Evolutionary conservation across 148 eudicot genomes (phyloP).

Genomic region (Hydrangea macrophylla): DNA sequence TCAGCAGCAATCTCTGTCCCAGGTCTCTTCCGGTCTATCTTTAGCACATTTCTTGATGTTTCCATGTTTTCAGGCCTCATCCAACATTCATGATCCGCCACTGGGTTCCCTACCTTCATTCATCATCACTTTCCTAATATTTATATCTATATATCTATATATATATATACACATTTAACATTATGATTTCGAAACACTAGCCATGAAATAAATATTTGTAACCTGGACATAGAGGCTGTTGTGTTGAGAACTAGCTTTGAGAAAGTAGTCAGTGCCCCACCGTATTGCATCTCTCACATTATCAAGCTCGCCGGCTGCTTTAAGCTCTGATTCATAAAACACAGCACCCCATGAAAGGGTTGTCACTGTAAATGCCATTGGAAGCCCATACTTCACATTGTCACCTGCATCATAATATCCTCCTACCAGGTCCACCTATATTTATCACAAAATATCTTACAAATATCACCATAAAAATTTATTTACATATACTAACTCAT

Average conservation of each 20-base stretch:
- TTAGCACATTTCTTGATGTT: slow-evolving; percentile 49
- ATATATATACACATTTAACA: neutral
- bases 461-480: neutral
- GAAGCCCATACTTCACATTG: slow-evolving; percentile 84
- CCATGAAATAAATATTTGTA: too few species aligned
- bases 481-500: neutral
- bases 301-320: slow-evolving; percentile 49
- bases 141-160: neutral
- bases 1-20: slow-evolving; percentile 97
- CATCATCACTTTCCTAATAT: too few species aligned
- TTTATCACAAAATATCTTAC: neutral
- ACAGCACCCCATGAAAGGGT: slow-evolving; percentile 71
- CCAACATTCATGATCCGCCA: slow-evolving; percentile 75
- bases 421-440: slow-evolving; percentile 81
- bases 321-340: slow-evolving; percentile 43
- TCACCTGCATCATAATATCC: slow-evolving; percentile 98
- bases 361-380: slow-evolving; percentile 88
- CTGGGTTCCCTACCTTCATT: slow-evolving; percentile 67
- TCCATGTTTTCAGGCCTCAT: slow-evolving; percentile 76
- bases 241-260: slow-evolving; percentile 48
- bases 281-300: slow-evolving; percentile 50
- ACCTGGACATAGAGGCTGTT: slow-evolving; percentile 67
- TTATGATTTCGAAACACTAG: too few species aligned
- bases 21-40: slow-evolving; percentile 50
- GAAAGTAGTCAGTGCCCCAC: slow-evolving; percentile 87